phyloP scores from a whole-genome alignment of 441 rosid genomes.

The Syzygium syzygioides region DNA sequence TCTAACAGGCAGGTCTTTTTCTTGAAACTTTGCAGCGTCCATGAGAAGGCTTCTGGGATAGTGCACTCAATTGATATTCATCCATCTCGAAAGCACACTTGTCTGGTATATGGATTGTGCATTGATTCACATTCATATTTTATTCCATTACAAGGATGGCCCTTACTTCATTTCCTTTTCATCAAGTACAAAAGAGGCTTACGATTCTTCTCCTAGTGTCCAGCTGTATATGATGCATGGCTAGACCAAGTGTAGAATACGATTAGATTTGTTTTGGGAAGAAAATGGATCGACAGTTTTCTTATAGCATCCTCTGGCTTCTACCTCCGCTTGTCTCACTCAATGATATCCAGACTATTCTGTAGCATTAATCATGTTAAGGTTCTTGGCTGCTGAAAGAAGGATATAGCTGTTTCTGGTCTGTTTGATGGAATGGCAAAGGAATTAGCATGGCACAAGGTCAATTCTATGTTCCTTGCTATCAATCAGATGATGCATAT shows the following conservation, averaged over 20 bases:
- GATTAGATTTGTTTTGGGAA: not conserved
- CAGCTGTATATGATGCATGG: not conserved
- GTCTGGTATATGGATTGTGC: conserved; percentile 45
- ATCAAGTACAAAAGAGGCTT: not conserved
- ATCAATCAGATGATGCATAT: not conserved
- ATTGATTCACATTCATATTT: not conserved
- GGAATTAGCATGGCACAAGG: not conserved
- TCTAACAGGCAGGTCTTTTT: not conserved
- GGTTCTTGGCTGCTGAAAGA: not conserved
- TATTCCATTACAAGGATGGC: not conserved
- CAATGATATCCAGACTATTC: not conserved
- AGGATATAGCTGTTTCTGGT: not conserved
- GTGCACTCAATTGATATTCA: conserved; percentile 85
- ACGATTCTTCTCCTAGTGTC: not conserved
- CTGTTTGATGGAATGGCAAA: not conserved
- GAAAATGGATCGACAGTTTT: not conserved
- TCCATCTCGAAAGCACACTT: conserved; percentile 85
- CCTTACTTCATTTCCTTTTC: not conserved
- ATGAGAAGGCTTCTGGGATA: conserved; percentile 59
- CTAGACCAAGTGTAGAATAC: not conserved
- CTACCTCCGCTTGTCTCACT: not conserved
- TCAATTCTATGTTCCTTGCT: not conserved
- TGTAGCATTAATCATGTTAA: not conserved
- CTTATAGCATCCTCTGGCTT: not conserved
- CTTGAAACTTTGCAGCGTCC: conserved; percentile 38